These are phyloP conservation scores for Mesotaenium endlicherianum DNA, from an alignment of 139 green algal genomes.

Conservation along the genomic window DNA sequence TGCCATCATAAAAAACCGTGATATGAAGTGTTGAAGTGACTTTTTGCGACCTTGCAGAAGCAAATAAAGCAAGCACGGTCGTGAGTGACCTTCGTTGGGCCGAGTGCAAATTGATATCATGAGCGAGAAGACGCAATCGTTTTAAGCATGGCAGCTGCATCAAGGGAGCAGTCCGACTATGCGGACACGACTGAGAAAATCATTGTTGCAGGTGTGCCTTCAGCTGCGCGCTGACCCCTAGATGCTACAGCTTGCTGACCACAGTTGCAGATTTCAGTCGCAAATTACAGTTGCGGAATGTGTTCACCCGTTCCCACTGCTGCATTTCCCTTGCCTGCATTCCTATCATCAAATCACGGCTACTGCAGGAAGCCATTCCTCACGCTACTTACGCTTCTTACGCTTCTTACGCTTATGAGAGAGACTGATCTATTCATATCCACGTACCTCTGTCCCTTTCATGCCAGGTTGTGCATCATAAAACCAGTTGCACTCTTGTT, in stretches of 20 bases:
- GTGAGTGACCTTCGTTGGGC: no score
- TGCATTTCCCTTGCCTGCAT: neutral
- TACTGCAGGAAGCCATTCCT: neutral
- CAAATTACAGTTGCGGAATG: neutral
- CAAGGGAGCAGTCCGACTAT: neutral
- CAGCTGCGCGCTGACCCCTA: neutral
- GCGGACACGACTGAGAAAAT: neutral
- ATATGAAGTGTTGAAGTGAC: no score
- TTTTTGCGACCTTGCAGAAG: no score
- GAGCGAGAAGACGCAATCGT: no score
- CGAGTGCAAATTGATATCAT: no score
- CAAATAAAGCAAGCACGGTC: no score
- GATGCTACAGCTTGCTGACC: neutral
- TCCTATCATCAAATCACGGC: neutral
- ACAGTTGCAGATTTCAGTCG: neutral
- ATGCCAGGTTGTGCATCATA: no score
- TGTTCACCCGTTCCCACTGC: neutral
- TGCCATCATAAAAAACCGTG: no score
- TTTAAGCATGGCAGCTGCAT: neutral
- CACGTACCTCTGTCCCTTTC: no score
- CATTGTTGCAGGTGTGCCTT: conserved; percentile 1
- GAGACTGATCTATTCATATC: no score
- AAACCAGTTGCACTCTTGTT: no score
- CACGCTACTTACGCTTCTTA: neutral
- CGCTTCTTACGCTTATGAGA: no score